Evolutionary conservation across 1,139 yeast species (phyloP).

Genomic region (Kurtzmaniella natalensis): DNA sequence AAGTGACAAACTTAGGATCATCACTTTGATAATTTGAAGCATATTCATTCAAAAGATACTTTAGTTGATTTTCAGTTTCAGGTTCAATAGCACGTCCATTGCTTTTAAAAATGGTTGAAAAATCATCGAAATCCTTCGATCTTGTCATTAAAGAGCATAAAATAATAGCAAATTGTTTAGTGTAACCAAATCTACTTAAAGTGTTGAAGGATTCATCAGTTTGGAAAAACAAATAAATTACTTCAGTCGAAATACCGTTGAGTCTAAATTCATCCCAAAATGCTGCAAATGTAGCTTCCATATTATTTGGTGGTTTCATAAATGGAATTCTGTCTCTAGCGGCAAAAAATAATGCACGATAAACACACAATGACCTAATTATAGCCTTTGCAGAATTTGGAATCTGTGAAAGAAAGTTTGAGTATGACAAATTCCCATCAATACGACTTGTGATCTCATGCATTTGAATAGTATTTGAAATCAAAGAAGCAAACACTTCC

Average conservation of each 20-base stretch:
- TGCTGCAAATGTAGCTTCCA: conserved; percentile 8
- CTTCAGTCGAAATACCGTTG: conserved; percentile 35
- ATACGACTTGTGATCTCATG: conserved; percentile 51
- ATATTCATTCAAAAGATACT: not conserved
- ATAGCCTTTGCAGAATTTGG: conserved; percentile 31
- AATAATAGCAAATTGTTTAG: conserved; percentile 23
- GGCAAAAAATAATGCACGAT: conserved; percentile 8
- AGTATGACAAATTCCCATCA: conserved; percentile 29
- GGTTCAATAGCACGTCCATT: conserved; percentile 2
- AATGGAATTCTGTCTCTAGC: not conserved
- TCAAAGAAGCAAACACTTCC: conserved; percentile 19
- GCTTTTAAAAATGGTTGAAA: not conserved
- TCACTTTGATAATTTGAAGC: conserved; percentile 4
- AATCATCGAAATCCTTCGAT: conserved; percentile 1
- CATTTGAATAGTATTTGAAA: conserved; percentile 57
- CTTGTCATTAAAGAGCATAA: conserved; percentile 17
- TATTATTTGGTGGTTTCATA: not conserved
- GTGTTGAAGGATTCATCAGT: conserved; percentile 41
- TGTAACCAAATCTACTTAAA: conserved; percentile 26
- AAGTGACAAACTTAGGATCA: conserved; percentile 9
- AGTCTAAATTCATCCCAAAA: conserved; percentile 24
- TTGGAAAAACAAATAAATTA: conserved; percentile 37
- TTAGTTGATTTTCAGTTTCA: conserved; percentile 1
- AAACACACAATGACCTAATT: conserved; percentile 36
- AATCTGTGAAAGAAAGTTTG: conserved; percentile 29